Evolutionary conservation across 441 rosid genomes (phyloP), one percentile per base, ranked within the genome.

Genomic region (Bruguiera hainesii): DNA sequence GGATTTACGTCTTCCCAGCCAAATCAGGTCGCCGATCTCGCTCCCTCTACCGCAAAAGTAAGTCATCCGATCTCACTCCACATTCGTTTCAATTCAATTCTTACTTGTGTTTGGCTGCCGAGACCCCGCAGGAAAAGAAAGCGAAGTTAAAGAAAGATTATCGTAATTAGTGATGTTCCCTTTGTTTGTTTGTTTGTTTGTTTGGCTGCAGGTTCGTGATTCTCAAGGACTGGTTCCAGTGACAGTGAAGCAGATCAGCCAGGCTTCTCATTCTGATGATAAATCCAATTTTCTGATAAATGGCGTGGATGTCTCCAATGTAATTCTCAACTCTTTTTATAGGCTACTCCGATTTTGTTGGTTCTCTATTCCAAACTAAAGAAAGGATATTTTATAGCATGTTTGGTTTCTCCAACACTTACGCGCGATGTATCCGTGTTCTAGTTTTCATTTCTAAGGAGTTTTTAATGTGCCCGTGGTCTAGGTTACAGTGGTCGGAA

Each of bases 181-280:
- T 1, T 13, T 19, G 33, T 20, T 42, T 69, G 46, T 65, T 20
- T 19, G 7, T 55, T 15, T 31, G 31, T 52, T 56, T 23, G 7
- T 66, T 19, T 71, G 63, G 31, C 29, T 66, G 58, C 76, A 88
- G 95, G 68, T 62, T 67, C 90, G 97, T 35, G 94, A 87, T 42
- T 80, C 84, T 3, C 86, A 80, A 53, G 89, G 94, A 19, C 76
- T 91, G 74, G 75, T 85, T 33, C 90, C 98, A 2, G 79, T 87
- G 63, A 91, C 99, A 7, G 90, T 89, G 80, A 94, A 91, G 89
- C 96, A 88, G 83, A 81, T 86, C 52, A 87, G 89, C 39, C 87
- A 86, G 76, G 81, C 92, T 70, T 83, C 83, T 67, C 96, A 87
- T 8, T 79, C 93, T 4, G 85, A 93, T 30, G 89, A 85, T 58